Conservation (phyloP, 1,284 basidiomycete genomes). For the Boletus semigastroideus region DNA sequence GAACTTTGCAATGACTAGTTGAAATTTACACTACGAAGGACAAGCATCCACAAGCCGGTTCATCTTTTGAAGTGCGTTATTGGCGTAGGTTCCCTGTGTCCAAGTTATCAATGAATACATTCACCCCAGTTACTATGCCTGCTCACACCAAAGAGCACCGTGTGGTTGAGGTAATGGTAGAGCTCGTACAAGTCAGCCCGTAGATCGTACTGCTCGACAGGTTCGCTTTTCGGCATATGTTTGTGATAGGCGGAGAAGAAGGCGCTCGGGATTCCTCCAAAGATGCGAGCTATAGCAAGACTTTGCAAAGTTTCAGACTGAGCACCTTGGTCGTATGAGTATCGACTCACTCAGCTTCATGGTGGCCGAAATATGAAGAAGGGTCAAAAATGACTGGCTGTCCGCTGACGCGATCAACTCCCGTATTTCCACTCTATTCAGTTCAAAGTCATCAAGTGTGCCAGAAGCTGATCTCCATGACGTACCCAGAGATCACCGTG, state of each 20-base stretch:
- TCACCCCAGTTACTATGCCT: neutral
- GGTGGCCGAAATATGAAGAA: conserved; percentile 81
- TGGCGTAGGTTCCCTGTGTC: conserved; percentile 57
- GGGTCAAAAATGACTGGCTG: conserved; percentile 81
- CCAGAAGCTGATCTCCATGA: neutral
- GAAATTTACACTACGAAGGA: conserved; percentile 14
- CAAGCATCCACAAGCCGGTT: conserved; percentile 43
- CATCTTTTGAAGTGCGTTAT: conserved; percentile 57
- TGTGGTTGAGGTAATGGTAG: conserved; percentile 88
- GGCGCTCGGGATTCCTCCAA: conserved; percentile 71
- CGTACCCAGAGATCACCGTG: conserved; percentile 87
- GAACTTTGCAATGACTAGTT: conserved; percentile 13
- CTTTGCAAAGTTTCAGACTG: conserved; percentile 36
- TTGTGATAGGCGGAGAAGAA: conserved; percentile 79
- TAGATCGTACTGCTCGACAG: conserved; percentile 66
- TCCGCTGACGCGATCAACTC: conserved; percentile 52
- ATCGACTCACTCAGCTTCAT: conserved; percentile 77
- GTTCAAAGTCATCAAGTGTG: conserved; percentile 6
- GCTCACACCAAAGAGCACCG: conserved; percentile 70
- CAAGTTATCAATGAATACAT: conserved; percentile 3
- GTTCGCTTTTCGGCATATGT: conserved; percentile 66
- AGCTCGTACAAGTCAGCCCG: conserved; percentile 78
- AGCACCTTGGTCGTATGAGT: neutral
- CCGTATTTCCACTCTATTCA: conserved; percentile 69
- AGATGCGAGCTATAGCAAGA: conserved; percentile 80